These are phyloP conservation scores for Nitzschia sp. DNA, from an alignment of 108 stramenopile genomes.

Conservation along the genomic window DNA sequence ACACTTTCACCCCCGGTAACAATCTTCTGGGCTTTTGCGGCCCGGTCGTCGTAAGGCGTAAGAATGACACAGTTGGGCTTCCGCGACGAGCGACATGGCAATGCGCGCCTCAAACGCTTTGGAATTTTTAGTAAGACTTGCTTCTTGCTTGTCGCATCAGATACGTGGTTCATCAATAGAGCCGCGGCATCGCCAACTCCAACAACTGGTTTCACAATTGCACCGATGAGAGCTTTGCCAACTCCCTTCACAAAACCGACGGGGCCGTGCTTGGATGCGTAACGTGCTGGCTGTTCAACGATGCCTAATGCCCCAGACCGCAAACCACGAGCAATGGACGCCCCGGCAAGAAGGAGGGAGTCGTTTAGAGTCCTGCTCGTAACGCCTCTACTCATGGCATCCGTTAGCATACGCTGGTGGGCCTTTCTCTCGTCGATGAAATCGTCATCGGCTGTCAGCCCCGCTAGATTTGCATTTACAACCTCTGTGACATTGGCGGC, in stretches of 20 bases:
- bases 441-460: slow-evolving; percentile 76
- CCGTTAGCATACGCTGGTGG: slow-evolving; percentile 67
- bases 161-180: slow-evolving; percentile 84
- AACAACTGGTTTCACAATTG: slow-evolving; percentile 78
- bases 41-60: slow-evolving; percentile 66
- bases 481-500: slow-evolving; percentile 79
- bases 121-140: slow-evolving; percentile 54
- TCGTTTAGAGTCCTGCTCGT: slow-evolving; percentile 55
- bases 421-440: slow-evolving; percentile 78
- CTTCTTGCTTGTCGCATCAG: slow-evolving; percentile 72
- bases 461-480: slow-evolving; percentile 71
- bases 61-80: slow-evolving; percentile 55
- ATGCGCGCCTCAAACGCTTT: slow-evolving; percentile 66
- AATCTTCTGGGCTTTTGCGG: slow-evolving; percentile 79
- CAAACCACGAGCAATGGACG: slow-evolving; percentile 63
- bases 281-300: slow-evolving; percentile 68
- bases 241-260: slow-evolving; percentile 77
- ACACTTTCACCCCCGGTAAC: slow-evolving; percentile 75
- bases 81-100: slow-evolving; percentile 49
- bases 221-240: slow-evolving; percentile 74
- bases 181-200: slow-evolving; percentile 83
- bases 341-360: slow-evolving; percentile 66
- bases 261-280: slow-evolving; percentile 75
- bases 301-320: slow-evolving; percentile 73
- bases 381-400: slow-evolving; percentile 56